Evolutionary conservation across 2,329 filamentous ascomycete species (phyloP), one percentile per base, ranked within the genome.

Genomic region (Stagonosporopsis vannaccii): DNA sequence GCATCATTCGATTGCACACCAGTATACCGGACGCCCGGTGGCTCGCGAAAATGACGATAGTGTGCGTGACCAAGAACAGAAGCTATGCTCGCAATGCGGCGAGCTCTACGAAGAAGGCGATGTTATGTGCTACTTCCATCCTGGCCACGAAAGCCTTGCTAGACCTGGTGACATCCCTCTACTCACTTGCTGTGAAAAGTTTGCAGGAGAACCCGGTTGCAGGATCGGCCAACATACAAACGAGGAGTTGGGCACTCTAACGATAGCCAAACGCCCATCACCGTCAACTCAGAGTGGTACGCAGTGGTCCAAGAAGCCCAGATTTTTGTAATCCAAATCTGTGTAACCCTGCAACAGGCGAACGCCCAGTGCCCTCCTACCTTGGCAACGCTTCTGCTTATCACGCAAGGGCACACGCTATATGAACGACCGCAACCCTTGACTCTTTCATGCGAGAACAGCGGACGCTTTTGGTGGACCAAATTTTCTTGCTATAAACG

Each of bases 121-220:
- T 13, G 15, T 2, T 11, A 20, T 50, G 7, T 71, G 67, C 40
- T 51, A 59, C 26, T 63, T 56, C 44, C 68, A 71, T 51, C 33
- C 57, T 15, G 66, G 65, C 3, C 43, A 19, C 30, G 54, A 44
- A 33, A 26, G 40, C 0, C 35, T 28, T 17, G 26, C 42, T 26
- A 55, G 41, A 13, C 26, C 13, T 22, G 46, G 32, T 9, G 26
- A 50, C 6, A 13, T 56, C n/a, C 15, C 43, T 12, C 28, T 41
- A 1, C 64, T 60, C 49, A 48, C 45, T 3, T 61, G 62, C 41
- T 69, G 67, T 39, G 12, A 40, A 3, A 56, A 28, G 13, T 49
- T 59, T 17, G n/a, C 42, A 3, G 46, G 46, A 3, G 49, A 58
- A 32, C 41, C 43, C 19, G 64, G 63, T 17, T 69, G 66, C 36